phyloP scores from a whole-genome alignment of 345 rosid species.

The Citrus inodora region DNA sequence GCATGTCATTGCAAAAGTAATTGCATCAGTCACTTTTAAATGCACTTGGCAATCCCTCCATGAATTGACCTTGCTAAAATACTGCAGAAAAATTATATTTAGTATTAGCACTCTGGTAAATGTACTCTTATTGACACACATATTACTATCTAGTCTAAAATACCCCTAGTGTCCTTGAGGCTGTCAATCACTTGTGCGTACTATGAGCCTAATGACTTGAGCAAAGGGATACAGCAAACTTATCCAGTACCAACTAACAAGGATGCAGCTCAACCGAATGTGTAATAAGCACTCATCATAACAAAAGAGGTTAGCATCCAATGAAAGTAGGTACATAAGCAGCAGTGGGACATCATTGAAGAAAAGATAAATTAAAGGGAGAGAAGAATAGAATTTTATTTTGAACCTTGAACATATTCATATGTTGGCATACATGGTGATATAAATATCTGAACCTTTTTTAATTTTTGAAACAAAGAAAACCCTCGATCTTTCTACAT shows the following conservation, averaged over 20 bases:
- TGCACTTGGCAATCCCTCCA: constrained; percentile 33
- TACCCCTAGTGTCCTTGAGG: constrained; percentile 8
- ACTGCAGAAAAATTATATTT: constrained; percentile 44
- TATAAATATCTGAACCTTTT: not conserved
- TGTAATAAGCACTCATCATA: not conserved
- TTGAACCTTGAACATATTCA: not conserved
- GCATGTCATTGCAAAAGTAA: constrained; percentile 31
- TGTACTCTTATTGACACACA: constrained; percentile 27
- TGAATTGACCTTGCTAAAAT: constrained; percentile 31
- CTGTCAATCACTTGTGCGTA: constrained; percentile 5
- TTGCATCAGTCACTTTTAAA: constrained; percentile 32
- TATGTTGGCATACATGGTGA: not conserved
- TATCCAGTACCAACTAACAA: not conserved
- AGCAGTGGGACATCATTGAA: not conserved
- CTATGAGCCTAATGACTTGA: constrained; percentile 1
- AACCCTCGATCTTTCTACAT: not conserved
- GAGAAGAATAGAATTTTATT: not conserved
- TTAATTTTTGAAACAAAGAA: not conserved
- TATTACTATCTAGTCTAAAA: constrained; percentile 15
- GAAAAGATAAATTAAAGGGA: too few relatives aligned
- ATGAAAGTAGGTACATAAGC: not conserved
- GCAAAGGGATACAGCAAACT: not conserved
- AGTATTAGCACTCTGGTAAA: constrained; percentile 37
- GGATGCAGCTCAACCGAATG: not conserved
- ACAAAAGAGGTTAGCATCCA: not conserved